These are phyloP conservation scores for Penium margaritaceum DNA, from an alignment of 139 green algal genomes.

Conservation along the genomic window DNA sequence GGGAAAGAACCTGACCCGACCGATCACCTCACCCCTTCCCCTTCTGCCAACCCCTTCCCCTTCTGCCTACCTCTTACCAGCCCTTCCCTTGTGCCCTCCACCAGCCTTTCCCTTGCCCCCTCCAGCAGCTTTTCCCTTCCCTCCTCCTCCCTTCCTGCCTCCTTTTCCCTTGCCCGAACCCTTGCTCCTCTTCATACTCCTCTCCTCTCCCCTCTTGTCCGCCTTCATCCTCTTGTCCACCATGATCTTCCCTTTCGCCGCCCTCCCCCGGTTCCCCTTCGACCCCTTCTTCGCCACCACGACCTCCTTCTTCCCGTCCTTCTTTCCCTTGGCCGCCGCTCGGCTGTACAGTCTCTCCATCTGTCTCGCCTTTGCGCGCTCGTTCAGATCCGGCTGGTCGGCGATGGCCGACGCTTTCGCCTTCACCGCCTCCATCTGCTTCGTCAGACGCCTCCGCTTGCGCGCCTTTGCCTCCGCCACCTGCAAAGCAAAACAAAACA, in stretches of 20 bases:
- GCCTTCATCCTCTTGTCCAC: conserved; percentile 36
- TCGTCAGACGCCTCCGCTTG: conserved; percentile 35
- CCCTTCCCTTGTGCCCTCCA: too few relatives aligned
- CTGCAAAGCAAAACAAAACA: background rate
- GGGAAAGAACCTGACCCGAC: too few relatives aligned
- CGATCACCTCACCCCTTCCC: too few relatives aligned
- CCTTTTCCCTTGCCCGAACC: conserved; percentile 24
- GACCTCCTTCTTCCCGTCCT: conserved; percentile 19
- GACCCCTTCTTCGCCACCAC: conserved; percentile 42
- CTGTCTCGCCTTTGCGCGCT: conserved; percentile 26
- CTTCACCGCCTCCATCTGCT: conserved; percentile 38
- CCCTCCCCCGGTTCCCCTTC: conserved; percentile 39
- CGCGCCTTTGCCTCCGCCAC: conserved; percentile 46
- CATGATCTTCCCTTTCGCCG: conserved; percentile 36
- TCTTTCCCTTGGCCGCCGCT: conserved; percentile 13
- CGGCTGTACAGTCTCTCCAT: conserved; percentile 42
- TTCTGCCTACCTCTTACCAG: too few relatives aligned
- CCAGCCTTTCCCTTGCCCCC: background rate
- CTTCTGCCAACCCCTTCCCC: too few relatives aligned
- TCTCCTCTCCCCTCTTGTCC: conserved; percentile 7
- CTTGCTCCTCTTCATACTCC: conserved; percentile 22
- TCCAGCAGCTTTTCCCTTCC: background rate
- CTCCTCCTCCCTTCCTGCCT: background rate
- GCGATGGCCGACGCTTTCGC: conserved; percentile 39
- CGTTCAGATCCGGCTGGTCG: conserved; percentile 30